Base-by-base conservation (phyloP, 2,329 filamentous ascomycete species). In the Aspergillus pseudoglaucus region DNA sequence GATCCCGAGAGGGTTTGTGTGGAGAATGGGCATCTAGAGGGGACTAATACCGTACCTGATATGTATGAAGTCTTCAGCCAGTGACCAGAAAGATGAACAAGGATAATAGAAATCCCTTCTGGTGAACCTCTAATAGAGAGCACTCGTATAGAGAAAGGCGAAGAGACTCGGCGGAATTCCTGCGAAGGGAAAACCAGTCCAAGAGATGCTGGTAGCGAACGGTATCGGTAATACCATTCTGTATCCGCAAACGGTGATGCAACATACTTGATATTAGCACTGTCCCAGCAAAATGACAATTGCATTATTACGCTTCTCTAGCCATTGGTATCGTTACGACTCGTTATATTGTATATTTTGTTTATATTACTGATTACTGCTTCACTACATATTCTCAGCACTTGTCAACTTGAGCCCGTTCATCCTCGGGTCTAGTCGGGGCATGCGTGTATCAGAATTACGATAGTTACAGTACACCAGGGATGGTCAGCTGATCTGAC, bases 1-100 rank as follows among this genome's bases (percentile, higher is more conserved):
- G 55, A 53, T 46, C 49, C 54, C 50, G 52, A 53, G 51, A 54
- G 47, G 54, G 52, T 47, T 56, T 53, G 54, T 53, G 57, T 59
- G 57, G 57, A 59, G 57, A 54, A 53, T 54, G 52, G 54, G 25
- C 25, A 30, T 30, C 25, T 30, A 53, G 53, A 55, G 53, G 47
- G 54, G 25, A 46, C 32, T 30, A 44, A 43, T 49, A 22, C 22
- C 22, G 49, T 45, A 47, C 42, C 42, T 47, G 39, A 45, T 46
- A 4, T 30, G 43, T 46, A 4, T 30, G 25, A 10, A 30, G 25
- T 12, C 25, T 12, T 30, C 25, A 30, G 12, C 25, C 25, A 38
- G 32, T 22, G 20, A 32, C 33, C n/a, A 17, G 33, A 10, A 33
- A n/a, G 33, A 37, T 39, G 6, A 18, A 35, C 15, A 5, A 6